Conservation (phyloP, 352 stramenopile genomes). For the Globisporangium solare region DNA sequence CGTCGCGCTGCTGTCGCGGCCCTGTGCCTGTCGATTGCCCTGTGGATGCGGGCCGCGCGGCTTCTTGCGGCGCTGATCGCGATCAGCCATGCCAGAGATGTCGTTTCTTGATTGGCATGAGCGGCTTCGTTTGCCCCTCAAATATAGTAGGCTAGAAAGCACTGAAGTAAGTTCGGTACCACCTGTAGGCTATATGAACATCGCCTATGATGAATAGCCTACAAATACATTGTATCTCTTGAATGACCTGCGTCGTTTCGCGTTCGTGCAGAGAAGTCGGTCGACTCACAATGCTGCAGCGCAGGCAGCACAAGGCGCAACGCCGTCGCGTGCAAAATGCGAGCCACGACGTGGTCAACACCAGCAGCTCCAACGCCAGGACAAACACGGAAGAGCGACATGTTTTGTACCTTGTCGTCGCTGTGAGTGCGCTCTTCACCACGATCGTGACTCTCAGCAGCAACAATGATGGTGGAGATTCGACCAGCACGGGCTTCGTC, state of each 20-base stretch:
- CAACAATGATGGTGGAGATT: not conserved
- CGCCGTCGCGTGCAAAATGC: not conserved
- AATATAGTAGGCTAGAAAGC: not conserved
- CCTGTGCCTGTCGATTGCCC: not conserved
- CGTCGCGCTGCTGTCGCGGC: not conserved
- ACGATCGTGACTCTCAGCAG: not conserved
- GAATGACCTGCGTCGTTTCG: not conserved
- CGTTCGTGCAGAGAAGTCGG: not conserved
- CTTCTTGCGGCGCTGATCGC: constrained; percentile 2
- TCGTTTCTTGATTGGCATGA: not conserved
- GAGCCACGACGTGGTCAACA: not conserved
- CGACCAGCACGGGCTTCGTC: not conserved
- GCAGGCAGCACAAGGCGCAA: constrained; percentile 10
- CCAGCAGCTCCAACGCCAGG: not conserved
- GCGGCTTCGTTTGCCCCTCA: not conserved
- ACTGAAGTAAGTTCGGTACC: too few species aligned
- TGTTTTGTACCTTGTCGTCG: not conserved
- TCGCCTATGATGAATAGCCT: too few species aligned
- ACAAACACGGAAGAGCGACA: not conserved
- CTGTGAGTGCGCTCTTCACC: not conserved
- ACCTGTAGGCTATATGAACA: too few species aligned
- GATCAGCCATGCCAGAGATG: not conserved
- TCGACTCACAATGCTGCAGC: constrained; percentile 2
- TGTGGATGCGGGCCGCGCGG: not conserved
- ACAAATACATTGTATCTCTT: not conserved